Conservation (phyloP, 106 monocot genomes). For the Dioscorea alata region DNA sequence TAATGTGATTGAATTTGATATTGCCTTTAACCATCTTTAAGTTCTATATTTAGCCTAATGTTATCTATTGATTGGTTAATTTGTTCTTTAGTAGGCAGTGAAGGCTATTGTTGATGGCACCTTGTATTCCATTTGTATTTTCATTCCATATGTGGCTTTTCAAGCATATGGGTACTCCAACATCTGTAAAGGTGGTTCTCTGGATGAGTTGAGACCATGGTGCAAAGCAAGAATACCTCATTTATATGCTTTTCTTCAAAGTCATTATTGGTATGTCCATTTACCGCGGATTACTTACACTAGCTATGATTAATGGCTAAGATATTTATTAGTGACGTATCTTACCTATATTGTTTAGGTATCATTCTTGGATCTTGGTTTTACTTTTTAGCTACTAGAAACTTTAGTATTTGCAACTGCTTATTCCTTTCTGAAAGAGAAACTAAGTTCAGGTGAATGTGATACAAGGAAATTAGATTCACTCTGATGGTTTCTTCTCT, state of each 20-base stretch:
- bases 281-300: slow-evolving; percentile 1
- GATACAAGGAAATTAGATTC: no score
- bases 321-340: no score
- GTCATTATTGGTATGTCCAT: slow-evolving; percentile 82
- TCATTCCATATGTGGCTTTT: slow-evolving; percentile 67
- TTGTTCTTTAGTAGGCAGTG: slow-evolving; percentile 42
- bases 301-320: background rate
- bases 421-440: no score
- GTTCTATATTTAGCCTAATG: no score
- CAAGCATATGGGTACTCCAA: slow-evolving; percentile 83
- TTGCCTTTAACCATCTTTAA: no score
- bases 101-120: slow-evolving; percentile 30
- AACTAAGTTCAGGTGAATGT: no score
- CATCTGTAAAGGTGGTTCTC: slow-evolving; percentile 31
- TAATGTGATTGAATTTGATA: no score
- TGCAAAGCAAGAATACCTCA: slow-evolving; percentile 63
- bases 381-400: background rate
- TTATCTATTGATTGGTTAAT: slow-evolving; percentile 2
- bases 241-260: slow-evolving; percentile 82
- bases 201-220: slow-evolving; percentile 67
- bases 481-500: background rate
- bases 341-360: background rate
- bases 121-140: slow-evolving; percentile 33
- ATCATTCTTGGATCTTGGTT: background rate
- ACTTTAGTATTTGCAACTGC: no score